phyloP scores from a whole-genome alignment of 805 yeast genomes.

The Metschnikowia anglica region DNA sequence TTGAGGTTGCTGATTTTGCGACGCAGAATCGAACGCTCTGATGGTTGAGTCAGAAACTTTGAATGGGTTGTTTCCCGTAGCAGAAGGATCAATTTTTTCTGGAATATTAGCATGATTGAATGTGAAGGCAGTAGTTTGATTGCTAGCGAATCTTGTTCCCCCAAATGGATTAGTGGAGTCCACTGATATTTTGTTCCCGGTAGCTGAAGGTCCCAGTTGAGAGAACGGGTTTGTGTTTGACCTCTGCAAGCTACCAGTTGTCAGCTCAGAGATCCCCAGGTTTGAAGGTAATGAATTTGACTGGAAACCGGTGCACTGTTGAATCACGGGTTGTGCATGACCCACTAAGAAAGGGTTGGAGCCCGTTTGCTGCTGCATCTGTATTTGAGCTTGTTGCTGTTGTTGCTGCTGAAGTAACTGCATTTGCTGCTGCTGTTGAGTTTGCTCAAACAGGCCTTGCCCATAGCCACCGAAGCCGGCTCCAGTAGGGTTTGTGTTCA shows the following conservation, averaged over 20 bases:
- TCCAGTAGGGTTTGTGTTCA: conserved; percentile 45
- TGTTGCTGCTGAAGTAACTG: conserved; percentile 14
- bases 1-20: conserved; percentile 22
- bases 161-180: conserved; percentile 48
- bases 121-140: conserved; percentile 19
- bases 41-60: conserved; percentile 40
- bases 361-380: conserved; percentile 10
- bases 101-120: conserved; percentile 12
- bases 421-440: conserved; percentile 16
- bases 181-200: conserved; percentile 14
- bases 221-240: conserved; percentile 40
- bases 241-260: conserved; percentile 22
- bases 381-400: conserved; percentile 7
- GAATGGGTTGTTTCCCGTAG: conserved; percentile 66
- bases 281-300: conserved; percentile 3
- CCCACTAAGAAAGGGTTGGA: conserved; percentile 15
- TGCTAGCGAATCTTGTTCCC: conserved; percentile 35
- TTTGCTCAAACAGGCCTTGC: conserved; percentile 18
- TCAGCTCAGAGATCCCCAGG: neutral
- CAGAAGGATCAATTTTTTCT: conserved; percentile 28
- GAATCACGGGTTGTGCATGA: conserved; percentile 11
- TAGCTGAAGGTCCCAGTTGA: conserved; percentile 17
- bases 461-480: conserved; percentile 60
- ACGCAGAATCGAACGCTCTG: conserved; percentile 29
- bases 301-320: conserved; percentile 14